Percentiles rank a stretch among this genome's conserved stretches.
These are phyloP conservation scores for Wickerhamiella kazuoi DNA, from an alignment of 805 yeast genomes.

Conservation along the genomic window DNA sequence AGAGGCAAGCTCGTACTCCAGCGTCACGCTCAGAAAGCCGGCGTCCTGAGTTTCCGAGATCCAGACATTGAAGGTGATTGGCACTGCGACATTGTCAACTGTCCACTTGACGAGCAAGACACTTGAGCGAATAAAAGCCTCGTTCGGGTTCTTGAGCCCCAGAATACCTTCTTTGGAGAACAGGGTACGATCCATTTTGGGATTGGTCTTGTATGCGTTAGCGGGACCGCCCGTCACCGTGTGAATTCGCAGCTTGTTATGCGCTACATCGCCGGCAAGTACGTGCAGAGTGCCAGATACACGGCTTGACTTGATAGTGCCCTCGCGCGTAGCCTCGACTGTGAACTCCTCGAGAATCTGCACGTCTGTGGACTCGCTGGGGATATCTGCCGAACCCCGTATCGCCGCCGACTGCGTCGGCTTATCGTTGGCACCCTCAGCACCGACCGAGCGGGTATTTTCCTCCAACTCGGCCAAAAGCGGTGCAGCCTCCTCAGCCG, in stretches of 20 bases:
- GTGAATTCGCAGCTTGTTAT: conserved; percentile 48
- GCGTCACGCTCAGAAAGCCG: conserved; percentile 51
- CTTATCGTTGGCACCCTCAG: conserved; percentile 4
- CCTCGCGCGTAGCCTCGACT: conserved; percentile 72
- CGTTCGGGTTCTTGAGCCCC: conserved; percentile 56
- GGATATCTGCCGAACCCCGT: conserved; percentile 2
- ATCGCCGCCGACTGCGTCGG: no score
- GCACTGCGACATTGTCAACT: conserved; percentile 37
- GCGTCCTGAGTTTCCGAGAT: conserved; percentile 39
- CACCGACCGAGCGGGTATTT: conserved; percentile 21
- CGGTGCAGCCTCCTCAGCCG: conserved; percentile 10
- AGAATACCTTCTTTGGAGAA: conserved; percentile 43
- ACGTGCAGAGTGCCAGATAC: conserved; percentile 82
- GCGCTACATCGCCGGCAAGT: conserved; percentile 60
- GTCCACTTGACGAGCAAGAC: conserved; percentile 91
- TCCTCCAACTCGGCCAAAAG: conserved; percentile 21
- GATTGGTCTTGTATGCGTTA: conserved; percentile 80
- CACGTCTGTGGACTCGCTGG: conserved; percentile 32
- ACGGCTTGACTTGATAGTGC: conserved; percentile 40
- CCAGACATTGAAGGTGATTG: conserved; percentile 74
- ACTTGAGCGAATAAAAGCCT: conserved; percentile 80
- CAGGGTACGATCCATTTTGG: conserved; percentile 70
- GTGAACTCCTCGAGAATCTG: conserved; percentile 59
- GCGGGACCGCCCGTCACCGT: conserved; percentile 34
- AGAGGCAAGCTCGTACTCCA: conserved; percentile 66